Base-by-base conservation (phyloP, 495 filamentous ascomycete genomes). In the Elaphomyces granulatus region DNA sequence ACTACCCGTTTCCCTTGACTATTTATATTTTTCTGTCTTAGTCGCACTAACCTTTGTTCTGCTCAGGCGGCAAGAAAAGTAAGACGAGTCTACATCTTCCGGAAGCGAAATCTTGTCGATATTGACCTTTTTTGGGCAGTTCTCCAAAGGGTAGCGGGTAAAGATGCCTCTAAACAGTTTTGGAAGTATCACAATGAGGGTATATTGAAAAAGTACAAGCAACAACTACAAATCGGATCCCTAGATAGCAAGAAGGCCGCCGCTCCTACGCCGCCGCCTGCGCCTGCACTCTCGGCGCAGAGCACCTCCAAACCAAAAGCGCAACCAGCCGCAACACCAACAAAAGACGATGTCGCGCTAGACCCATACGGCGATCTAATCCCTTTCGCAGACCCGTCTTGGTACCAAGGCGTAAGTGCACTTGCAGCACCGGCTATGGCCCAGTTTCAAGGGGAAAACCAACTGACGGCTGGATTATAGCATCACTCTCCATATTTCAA, bases 181-280 rank as follows among this genome's bases (percentile, higher is more conserved):
- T 99, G 90, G 90, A 99, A 96, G 63, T 96, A 98, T 59, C 90
- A 98, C 70, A 98, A 94, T 51, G 76, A 81, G 49, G 74, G 80
- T 39, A 85, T 96, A 46, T 71, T 96, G 49, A 96, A 95, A 67
- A 98, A 96, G 59, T 95, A 87, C 71, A 80, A 90, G 64, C 61
- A 73, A 19, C 69, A 83, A 56, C 74, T 99, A 37, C 81, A 87
- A 54, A 72, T 99, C 51, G 90, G 90, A 31, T 94, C 87, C 1
- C 62, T 99, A 47, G 78, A 96, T 55, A 78, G 75, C 53, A 95
- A 96, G 66, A 79, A 81, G 52, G 62, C 62, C 4, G 60, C 68
- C 15, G 72, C 68, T 15, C 61, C 67, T 4, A 61, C 72, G 20
- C 64, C 74, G 12, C 56, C 52, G 1, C 61, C 70, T 15, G 65